phyloP scores from a whole-genome alignment of 1,284 basidiomycete species.

The Stereum hirsutum region DNA sequence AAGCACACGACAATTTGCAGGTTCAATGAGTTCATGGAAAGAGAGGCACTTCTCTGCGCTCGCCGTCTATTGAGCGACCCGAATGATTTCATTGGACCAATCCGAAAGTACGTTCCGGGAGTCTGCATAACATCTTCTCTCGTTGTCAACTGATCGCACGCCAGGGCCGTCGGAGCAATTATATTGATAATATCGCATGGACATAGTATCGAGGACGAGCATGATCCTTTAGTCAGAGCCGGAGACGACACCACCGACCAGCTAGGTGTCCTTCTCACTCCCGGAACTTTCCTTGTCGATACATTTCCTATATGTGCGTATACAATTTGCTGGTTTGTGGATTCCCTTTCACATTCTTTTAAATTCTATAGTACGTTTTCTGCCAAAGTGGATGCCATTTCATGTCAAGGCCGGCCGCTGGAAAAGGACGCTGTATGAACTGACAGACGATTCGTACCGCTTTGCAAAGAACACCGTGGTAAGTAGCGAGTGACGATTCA shows the following conservation, averaged over 20 bases:
- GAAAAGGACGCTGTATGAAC: too few species aligned
- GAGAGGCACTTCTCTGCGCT: too few species aligned
- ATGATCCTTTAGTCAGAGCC: background rate
- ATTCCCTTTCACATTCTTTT: background rate
- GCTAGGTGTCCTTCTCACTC: background rate
- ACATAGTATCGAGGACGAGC: background rate
- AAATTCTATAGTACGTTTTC: background rate
- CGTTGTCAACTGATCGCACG: slow-evolving; percentile 6
- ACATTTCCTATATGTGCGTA: background rate
- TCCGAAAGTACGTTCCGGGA: slow-evolving; percentile 15
- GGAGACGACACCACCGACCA: background rate
- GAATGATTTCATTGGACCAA: slow-evolving; percentile 12
- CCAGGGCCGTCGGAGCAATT: background rate
- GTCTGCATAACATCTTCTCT: background rate
- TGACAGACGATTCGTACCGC: too few species aligned
- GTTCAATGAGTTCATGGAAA: slow-evolving; percentile 17
- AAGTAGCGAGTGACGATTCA: too few species aligned
- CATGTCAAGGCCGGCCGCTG: too few species aligned
- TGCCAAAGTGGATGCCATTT: background rate
- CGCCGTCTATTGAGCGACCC: too few species aligned
- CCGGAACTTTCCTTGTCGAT: background rate
- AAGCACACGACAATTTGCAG: too few species aligned
- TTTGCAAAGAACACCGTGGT: too few species aligned
- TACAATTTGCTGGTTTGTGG: too few species aligned
- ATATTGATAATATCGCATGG: background rate